Evolutionary conservation across 805 yeast genomes (phyloP), one percentile per base, ranked within the genome.

Genomic region (Candida vaughaniae): DNA sequence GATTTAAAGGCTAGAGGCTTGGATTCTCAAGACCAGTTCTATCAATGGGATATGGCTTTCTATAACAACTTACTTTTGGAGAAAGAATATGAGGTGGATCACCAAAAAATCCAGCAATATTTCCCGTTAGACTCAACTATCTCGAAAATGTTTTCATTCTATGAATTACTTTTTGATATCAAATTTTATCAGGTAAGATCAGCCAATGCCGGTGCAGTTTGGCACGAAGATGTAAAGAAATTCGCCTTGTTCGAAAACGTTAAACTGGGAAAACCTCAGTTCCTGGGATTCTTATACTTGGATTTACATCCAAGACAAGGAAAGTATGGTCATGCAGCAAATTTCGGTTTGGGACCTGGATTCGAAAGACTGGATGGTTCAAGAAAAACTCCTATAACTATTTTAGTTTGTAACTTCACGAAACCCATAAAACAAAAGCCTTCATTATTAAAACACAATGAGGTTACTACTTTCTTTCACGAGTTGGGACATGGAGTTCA

Each of bases 401-500:
- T 89, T 0, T 67, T 87, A 43, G 93, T 87, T 22, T 85, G 95
- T 65, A 87, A 85, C 60, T 87, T 87, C 59, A 81, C 93, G 20
- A 81, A 81, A 53, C 88, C 91, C 29, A 73, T 82, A 4, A 62
- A 66, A 12, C 75, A 70, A 17, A 84, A 80, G 54, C 95, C 91
- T 15, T 77, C 90, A 1, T 67, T 87, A 48, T 71, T 87, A 51
- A 81, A 82, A 51, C 95, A 87, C 56, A 69, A 68, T 45, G 95
- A 86, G 56, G 86, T 86, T 9, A 80, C 80, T 16, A 87, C 95
- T 0, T 82, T 87, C 48, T 87, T 87, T 80, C 95, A 87, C 55
- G 95, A 87, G 60, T 71, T 86, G 46, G 95, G 95, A 17, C 95
- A 87, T 53, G 95, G 95, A 39, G 82, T 87, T 39, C 96, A 87